These are phyloP conservation scores for Suhomyces faveliae DNA, from an alignment of 805 yeast species.

Conservation along the genomic window DNA sequence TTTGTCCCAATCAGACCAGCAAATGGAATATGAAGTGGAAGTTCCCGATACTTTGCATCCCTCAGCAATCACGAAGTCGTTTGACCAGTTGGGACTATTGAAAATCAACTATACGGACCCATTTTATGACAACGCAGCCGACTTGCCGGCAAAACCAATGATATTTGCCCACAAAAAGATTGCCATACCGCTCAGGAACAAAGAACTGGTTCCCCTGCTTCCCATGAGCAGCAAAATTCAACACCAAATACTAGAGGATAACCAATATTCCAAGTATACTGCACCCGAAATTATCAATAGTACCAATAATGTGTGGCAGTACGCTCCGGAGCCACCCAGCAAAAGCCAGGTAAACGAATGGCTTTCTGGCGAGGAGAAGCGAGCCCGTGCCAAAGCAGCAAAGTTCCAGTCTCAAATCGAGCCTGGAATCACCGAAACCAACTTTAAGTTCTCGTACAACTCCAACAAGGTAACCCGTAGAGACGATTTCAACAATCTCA, in stretches of 20 bases:
- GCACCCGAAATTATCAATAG: neutral
- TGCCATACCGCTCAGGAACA: constrained; percentile 36
- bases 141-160: constrained; percentile 55
- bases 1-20: neutral
- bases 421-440: constrained; percentile 41
- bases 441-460: constrained; percentile 39
- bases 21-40: constrained; percentile 17
- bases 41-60: constrained; percentile 20
- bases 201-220: constrained; percentile 18
- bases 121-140: constrained; percentile 52
- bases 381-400: constrained; percentile 11
- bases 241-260: neutral
- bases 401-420: constrained; percentile 51
- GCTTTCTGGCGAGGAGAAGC: constrained; percentile 19
- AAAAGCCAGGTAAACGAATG: constrained; percentile 36
- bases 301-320: constrained; percentile 40
- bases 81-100: constrained; percentile 49
- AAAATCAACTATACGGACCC: constrained; percentile 62
- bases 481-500: constrained; percentile 46
- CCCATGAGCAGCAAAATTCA: constrained; percentile 7
- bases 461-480: constrained; percentile 31
- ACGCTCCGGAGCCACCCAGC: constrained; percentile 48
- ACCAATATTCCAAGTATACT: neutral
- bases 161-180: constrained; percentile 68
- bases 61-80: constrained; percentile 15